Conservation (phyloP, 805 yeast species). For the Pachysolen tannophilus region DNA sequence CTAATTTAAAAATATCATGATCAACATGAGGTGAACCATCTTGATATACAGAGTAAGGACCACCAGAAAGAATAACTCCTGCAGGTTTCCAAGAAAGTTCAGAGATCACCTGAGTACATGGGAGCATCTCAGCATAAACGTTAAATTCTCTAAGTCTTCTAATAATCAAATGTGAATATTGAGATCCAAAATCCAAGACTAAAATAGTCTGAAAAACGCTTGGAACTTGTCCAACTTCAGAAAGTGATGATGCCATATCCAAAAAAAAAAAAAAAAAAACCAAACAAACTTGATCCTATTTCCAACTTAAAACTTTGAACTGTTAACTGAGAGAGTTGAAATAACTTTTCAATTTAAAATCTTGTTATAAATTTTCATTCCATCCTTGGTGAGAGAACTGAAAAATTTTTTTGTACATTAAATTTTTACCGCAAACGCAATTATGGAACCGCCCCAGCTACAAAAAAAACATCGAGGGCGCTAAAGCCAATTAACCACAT, state of each 20-base stretch:
- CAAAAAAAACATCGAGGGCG: no score
- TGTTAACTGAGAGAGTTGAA: no score
- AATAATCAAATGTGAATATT: constrained; percentile 93
- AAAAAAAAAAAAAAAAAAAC: no score
- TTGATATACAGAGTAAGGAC: constrained; percentile 96
- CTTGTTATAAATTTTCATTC: no score
- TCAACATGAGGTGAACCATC: constrained; percentile 97
- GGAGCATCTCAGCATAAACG: constrained; percentile 98
- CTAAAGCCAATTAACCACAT: no score
- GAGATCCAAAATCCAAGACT: constrained; percentile 97
- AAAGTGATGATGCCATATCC: background rate
- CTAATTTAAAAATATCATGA: constrained; percentile 81
- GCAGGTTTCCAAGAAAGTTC: constrained; percentile 92
- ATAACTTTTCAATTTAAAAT: no score
- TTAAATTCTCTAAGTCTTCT: constrained; percentile 97
- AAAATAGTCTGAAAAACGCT: constrained; percentile 91
- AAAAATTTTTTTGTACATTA: no score
- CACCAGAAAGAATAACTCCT: constrained; percentile 94
- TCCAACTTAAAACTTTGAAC: no score
- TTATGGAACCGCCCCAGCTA: no score
- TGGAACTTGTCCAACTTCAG: constrained; percentile 53
- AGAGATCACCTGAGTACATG: constrained; percentile 95
- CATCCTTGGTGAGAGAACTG: no score
- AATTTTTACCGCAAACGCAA: no score
- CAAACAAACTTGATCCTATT: no score